Percentiles rank a stretch among this genome's conserved stretches.
Conservation (phyloP, 106 monocot genomes). For the Posidonia australis region DNA sequence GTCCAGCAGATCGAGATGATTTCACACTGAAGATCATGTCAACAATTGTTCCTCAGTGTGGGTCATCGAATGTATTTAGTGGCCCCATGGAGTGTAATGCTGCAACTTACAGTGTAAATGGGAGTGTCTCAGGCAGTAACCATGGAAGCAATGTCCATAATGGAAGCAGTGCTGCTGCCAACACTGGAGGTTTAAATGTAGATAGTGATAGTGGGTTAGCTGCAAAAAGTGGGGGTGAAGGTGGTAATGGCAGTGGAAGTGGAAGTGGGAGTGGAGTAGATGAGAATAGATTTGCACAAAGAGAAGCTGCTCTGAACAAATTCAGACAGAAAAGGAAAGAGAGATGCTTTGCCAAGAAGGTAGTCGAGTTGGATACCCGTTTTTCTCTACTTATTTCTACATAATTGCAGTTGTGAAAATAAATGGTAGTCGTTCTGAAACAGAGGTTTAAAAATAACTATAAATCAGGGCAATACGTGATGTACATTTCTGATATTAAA, state of each 20-base stretch:
- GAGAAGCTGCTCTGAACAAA: slow-evolving; percentile 80
- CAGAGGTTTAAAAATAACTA: too few relatives aligned
- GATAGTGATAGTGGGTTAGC: slow-evolving; percentile 32
- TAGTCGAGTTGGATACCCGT: slow-evolving; percentile 12
- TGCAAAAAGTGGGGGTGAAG: slow-evolving; percentile 17
- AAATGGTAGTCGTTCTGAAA: too few relatives aligned
- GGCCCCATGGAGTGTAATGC: slow-evolving; percentile 47
- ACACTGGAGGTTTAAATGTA: slow-evolving; percentile 21
- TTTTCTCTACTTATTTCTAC: too few relatives aligned
- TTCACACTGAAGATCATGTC: slow-evolving; percentile 17
- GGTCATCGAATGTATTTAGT: slow-evolving; percentile 38
- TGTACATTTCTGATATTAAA: too few relatives aligned
- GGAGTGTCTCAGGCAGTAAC: slow-evolving; percentile 53
- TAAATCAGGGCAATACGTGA: too few relatives aligned
- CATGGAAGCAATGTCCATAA: slow-evolving; percentile 60
- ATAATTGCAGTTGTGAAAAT: too few relatives aligned
- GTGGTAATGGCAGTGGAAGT: slow-evolving; percentile 34
- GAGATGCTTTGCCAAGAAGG: slow-evolving; percentile 86
- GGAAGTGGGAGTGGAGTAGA: slow-evolving; percentile 42
- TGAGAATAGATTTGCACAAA: slow-evolving; percentile 35
- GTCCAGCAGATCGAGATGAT: slow-evolving; percentile 35
- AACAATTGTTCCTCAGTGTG: slow-evolving; percentile 23
- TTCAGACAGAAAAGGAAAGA: slow-evolving; percentile 82
- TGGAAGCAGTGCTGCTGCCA: slow-evolving; percentile 28
- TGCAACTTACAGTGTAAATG: slow-evolving; percentile 47